phyloP scores from a whole-genome alignment of 495 filamentous ascomycete species.

The Neurospora sp. region DNA sequence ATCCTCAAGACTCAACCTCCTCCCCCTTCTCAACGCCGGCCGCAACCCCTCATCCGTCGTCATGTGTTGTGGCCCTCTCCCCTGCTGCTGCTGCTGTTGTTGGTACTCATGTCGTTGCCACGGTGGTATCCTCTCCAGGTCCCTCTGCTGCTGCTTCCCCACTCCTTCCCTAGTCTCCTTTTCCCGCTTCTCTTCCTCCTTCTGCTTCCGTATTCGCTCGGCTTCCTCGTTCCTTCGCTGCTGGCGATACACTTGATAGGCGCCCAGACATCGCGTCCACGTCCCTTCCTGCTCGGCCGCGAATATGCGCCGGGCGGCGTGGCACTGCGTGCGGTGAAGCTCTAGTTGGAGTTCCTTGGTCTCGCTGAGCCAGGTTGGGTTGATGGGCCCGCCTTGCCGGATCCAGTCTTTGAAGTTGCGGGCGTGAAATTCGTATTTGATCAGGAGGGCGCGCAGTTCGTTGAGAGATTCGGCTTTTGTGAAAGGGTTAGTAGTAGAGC shows the following conservation, averaged over 20 bases:
- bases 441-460: constrained; percentile 29
- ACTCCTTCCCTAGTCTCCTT: neutral
- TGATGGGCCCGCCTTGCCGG: constrained; percentile 33
- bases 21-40: neutral
- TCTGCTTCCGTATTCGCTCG: constrained; percentile 8
- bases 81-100: constrained; percentile 3
- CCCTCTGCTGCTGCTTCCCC: neutral
- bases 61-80: neutral
- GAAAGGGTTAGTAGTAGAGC: constrained; percentile 8
- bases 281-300: constrained; percentile 21
- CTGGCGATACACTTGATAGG: constrained; percentile 31
- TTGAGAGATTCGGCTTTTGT: constrained; percentile 34
- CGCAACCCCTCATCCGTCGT: neutral
- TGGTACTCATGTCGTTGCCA: constrained; percentile 13
- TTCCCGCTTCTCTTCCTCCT: constrained; percentile 1
- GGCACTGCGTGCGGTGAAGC: constrained; percentile 39
- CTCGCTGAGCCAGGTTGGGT: constrained; percentile 34
- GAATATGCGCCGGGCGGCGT: constrained; percentile 36
- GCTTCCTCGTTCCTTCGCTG: constrained; percentile 18
- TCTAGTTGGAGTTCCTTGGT: constrained; percentile 26
- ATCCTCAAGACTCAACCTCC: constrained; percentile 21
- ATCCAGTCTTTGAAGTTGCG: constrained; percentile 36
- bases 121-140: neutral
- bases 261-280: constrained; percentile 31
- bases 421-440: constrained; percentile 28